Conservation (phyloP, 371 early-diverging fungal species). For the Mortierella sp. region DNA sequence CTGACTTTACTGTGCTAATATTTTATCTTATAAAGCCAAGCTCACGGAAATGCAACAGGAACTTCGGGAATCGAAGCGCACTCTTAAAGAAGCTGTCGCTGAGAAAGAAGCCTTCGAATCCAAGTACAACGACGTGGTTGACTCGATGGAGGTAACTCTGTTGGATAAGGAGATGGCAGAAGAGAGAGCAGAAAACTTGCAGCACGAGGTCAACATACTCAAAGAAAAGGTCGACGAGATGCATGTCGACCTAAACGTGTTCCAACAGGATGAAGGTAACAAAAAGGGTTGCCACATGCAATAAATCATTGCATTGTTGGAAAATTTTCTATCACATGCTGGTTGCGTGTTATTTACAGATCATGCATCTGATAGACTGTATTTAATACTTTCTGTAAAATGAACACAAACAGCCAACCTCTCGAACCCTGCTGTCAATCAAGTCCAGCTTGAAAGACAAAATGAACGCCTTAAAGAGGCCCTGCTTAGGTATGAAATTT, state of each 20-base stretch:
- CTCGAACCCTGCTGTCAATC: conserved; percentile 69
- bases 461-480: conserved; percentile 93
- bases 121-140: conserved; percentile 79
- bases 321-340: conserved; percentile 33
- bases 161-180: conserved; percentile 95
- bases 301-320: neutral
- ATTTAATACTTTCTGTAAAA: neutral
- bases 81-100: conserved; percentile 63
- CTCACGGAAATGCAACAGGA: conserved; percentile 82
- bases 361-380: conserved; percentile 2
- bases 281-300: neutral
- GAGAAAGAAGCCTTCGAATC: conserved; percentile 77
- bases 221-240: conserved; percentile 89
- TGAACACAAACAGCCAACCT: conserved; percentile 28
- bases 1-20: neutral
- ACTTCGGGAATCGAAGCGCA: conserved; percentile 69
- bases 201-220: conserved; percentile 77
- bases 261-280: conserved; percentile 70
- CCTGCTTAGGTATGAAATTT: conserved; percentile 69
- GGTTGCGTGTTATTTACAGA: neutral
- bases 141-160: conserved; percentile 86
- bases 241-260: conserved; percentile 76
- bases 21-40: conserved; percentile 59
- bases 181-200: conserved; percentile 83
- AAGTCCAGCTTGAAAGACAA: conserved; percentile 80